Base-by-base conservation (phyloP, 2,329 filamentous ascomycete genomes). In the Septoria linicola region DNA sequence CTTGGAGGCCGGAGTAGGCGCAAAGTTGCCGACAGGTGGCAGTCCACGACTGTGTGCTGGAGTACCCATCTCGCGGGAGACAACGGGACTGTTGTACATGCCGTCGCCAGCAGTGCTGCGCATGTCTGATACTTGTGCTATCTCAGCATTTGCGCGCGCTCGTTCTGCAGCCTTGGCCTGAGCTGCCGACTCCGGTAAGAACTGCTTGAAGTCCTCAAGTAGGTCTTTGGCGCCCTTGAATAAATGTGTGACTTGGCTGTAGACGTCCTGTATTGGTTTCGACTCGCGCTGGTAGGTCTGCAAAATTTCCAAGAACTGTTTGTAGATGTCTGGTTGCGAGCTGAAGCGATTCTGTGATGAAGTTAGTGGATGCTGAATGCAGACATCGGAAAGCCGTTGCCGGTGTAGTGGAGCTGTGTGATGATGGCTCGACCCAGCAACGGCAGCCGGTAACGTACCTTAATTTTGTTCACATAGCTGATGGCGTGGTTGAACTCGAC, bases 401-500 rank as follows among this genome's bases (percentile, higher is more conserved):
- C 23, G 10, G 5, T 27, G 10, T 5, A 34, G 17, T 30, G 25
- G 16, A 17, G 17, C 23, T 35, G 41, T 31, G 25, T 4, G 13
- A 13, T 10, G 16, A 19, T 23, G 40, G 23, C 10, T 42, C 40
- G 19, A 27, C 14, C 16, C 8, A 14, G 25, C n/a, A 48, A 21
- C 36, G 17, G 35, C 36, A 41, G n/a, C 30, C 27, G 37, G 21
- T 45, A 43, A 63, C 80, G 70, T 74, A 93, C 91, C 85, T 99
- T 99, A 65, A 99, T 99, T 74, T 99, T 99, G 69, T 99, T 99
- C 48, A 99, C 93, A 66, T 99, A 99, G 69, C 91, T 97, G 58
- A 99, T 99, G 0, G 93, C 93, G 72, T 99, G 93, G 68, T 99
- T 99, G 71, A 99, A 99, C 67, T 99, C 93, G 14, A 99, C 93